A percentile compares a stretch with the other conserved stretches of the same genome.
Evolutionary conservation across 2,329 filamentous ascomycete species (phyloP).

Genomic region (Beauveria pseudobassiana): DNA sequence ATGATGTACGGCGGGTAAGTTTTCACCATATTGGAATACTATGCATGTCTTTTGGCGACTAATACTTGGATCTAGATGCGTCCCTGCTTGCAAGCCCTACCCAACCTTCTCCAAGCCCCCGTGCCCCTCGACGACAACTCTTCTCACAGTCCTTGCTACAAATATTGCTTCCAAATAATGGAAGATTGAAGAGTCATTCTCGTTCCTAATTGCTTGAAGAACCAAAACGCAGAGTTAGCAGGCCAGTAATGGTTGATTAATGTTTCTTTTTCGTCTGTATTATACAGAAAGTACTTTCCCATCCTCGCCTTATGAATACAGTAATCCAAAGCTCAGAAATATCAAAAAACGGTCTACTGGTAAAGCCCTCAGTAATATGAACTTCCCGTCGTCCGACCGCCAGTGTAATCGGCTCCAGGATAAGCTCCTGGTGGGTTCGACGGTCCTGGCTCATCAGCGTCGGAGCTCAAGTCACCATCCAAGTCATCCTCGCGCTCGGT

Average conservation of each 20-base stretch:
- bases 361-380: constrained; percentile 27
- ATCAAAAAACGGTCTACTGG: neutral
- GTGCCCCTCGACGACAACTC: constrained; percentile 9
- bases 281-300: neutral
- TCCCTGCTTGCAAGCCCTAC: constrained; percentile 7
- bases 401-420: constrained; percentile 37
- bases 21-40: neutral
- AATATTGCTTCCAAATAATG: neutral
- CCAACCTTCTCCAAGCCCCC: constrained; percentile 15
- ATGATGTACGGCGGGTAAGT: constrained; percentile 19
- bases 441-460: constrained; percentile 27
- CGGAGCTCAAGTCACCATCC: constrained; percentile 29
- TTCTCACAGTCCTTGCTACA: neutral
- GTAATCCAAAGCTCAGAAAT: too few relatives aligned
- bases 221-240: neutral
- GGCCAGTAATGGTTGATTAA: neutral
- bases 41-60: neutral
- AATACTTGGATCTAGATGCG: constrained; percentile 14
- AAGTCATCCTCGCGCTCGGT: constrained; percentile 27
- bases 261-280: neutral
- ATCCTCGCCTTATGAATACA: neutral
- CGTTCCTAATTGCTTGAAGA: neutral
- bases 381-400: constrained; percentile 23
- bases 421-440: constrained; percentile 40
- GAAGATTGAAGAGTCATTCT: too few relatives aligned